Evolutionary conservation across 352 stramenopile species (phyloP), one percentile per base, ranked within the genome.

Genomic region (Phytophthora pistaciae): DNA sequence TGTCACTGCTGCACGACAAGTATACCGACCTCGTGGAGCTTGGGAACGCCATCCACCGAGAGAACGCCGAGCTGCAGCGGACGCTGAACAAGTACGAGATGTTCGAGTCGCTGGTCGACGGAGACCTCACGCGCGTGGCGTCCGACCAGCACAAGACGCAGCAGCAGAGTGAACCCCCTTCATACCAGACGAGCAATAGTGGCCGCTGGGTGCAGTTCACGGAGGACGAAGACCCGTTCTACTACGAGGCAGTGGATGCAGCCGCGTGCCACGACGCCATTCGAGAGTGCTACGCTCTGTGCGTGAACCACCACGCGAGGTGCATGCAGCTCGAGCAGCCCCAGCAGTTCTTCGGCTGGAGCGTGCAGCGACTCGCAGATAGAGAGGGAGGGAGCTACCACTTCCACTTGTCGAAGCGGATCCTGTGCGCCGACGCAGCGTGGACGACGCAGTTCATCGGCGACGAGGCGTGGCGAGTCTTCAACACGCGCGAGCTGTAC

Each of bases 351-450:
- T 70, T 84, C 21, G 77, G 77, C 20, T 84, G 74, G 74, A 62
- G 21, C 18, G 65, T 74, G 25, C 66, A 71, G 50, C 63, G 66
- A 14, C 53, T 59, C 11, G 59, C 44, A 6, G 54, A 56, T 25
- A 66, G 63, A 4, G 54, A 56, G 25, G 66, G 60, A 4, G 42
- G 62, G 3, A 27, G 66, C 8, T 64, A 70, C 38, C 71, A 77
- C 33, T 84, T 80, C 53, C 77, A 82, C 56, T 78, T 84, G 11
- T 75, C 65, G 13, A 82, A 82, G 56, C 60, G 60, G 20, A 55
- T 80, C 16, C 16, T 60, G n/a, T 66, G 40, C 36, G 42, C 20
- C 31, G 55, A 68, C 29, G 64, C 60, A 21, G 44, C 46, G 14
- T 40, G 48, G n/a, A 33, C 68, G 48, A 46, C 54, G 1, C 4